These are phyloP conservation scores for Gossypium turneri DNA, from an alignment of 345 rosid genomes.

Conservation along the genomic window DNA sequence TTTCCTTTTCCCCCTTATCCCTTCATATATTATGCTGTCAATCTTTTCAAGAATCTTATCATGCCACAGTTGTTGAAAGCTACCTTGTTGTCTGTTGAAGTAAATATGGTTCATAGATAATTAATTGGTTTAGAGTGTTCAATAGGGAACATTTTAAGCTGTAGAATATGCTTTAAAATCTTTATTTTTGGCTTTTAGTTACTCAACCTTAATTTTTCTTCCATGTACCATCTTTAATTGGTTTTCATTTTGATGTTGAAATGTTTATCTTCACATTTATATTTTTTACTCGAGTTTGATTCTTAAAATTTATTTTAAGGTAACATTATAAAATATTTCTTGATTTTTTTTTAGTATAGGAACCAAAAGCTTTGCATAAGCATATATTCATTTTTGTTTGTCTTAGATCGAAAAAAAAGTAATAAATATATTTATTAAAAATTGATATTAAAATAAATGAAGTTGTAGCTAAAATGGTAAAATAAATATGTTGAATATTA, in stretches of 20 bases:
- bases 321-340: no score
- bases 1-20: not conserved
- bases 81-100: not conserved
- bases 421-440: no score
- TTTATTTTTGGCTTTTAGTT: constrained; percentile 11
- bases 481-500: no score
- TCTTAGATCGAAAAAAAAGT: no score
- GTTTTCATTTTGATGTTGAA: constrained; percentile 11
- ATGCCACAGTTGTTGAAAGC: constrained; percentile 1
- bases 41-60: constrained; percentile 13
- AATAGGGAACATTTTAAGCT: not conserved
- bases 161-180: not conserved
- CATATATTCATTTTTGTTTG: not conserved
- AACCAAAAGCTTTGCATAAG: not conserved
- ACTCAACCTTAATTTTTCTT: not conserved
- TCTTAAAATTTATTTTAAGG: no score
- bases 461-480: no score
- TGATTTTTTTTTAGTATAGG: not conserved
- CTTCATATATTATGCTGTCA: not conserved
- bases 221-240: not conserved
- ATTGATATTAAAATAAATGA: no score
- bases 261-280: not conserved
- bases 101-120: not conserved
- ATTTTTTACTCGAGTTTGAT: no score
- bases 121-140: constrained; percentile 5